Base-by-base conservation (phyloP, 1,284 basidiomycete genomes). In the Volvariella volvacea region DNA sequence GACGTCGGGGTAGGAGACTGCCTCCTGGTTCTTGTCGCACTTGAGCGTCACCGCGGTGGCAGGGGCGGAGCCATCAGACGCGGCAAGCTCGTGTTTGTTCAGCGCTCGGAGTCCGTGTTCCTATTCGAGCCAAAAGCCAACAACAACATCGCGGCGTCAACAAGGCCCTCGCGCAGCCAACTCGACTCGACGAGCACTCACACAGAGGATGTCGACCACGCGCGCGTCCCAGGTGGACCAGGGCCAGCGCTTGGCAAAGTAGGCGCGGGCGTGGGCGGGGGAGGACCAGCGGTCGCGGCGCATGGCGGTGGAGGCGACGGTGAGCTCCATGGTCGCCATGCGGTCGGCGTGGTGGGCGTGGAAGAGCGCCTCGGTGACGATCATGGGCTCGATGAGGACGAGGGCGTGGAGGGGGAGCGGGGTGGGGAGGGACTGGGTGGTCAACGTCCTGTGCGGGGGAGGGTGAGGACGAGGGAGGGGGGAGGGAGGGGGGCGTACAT, bases 371-470 rank as follows among this genome's bases (percentile, higher is more conserved):
- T 57, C 56, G 1, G 64, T 60, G 10, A 66, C 52, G 32, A 71
- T 61, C 0, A 64, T 66, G 0, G 69, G 62, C 50, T 74, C 72
- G n/a, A 72, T 52, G 36, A 73, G 63, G 36, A 72, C 55, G 9
- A 70, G 45, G 8, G 64, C 55, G 6, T 54, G 44, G 46, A 61
- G 67, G 0, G 64, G 63, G 17, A 16, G 7, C 32, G 12, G 7
- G 9, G 30, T 39, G 2, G 25, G 42, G 21, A 52, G 37, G 3
- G 15, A 22, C 19, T 44, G 41, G 1, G 51, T 52, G 10, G 46
- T 47, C 16, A 50, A 21, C 10, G 44, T 42, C 32, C 51, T 52
- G 20, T n/a, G n/a, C n/a, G 9, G 9, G 22, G 14, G 41, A 21
- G 28, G 45, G 41, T 9, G n/a, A 19, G 41, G 31, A 48, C 31